Base-by-base conservation (phyloP, 345 rosid genomes). In the Cardamine resedifolia region DNA sequence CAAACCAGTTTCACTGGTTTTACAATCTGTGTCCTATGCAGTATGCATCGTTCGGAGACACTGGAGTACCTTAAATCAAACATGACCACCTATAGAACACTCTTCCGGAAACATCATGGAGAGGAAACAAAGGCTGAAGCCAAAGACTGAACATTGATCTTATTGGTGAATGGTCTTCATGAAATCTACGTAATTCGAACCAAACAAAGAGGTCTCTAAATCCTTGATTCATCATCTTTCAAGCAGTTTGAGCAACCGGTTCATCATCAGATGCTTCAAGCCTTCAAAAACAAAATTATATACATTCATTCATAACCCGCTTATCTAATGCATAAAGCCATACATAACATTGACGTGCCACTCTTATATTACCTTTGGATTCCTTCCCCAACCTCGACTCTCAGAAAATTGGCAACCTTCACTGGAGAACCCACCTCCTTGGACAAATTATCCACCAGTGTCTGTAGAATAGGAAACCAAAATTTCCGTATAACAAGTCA, bases 311-410 rank as follows among this genome's bases (percentile, higher is more conserved):
- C 49, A 57, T 21, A 47, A 39, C 11, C 14, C 10, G 1, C 34
- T 18, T 2, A 41, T 44, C 21, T 60, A 53, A 71, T 51, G 31
- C 9, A 28, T 71, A 38, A 31, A 63, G 36, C 15, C 36, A 16
- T 28, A 48, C 0, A 15, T 16, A 8, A 55, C 7, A 36, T 71
- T 14, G 14, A 47, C 10, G 15, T 6, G 45, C 12, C 39, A 38
- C 14, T 30, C 15, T 19, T 39, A 28, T 38, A n/a, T n/a, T n/a
- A 95, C 99, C 96, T 90, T 78, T 86, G 82, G 76, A 90, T 81
- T 85, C 98, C 98, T 84, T 95, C 99, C 63, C 99, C 99, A 68
- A 91, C 97, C 78, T 95, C 96, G 78, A 95, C 88, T 84, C 99
- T 86, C 67, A 90, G 85, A 81, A 91, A 95, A 76, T 64, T 81